A percentile compares a stretch with the other conserved stretches of the same genome.
These are phyloP conservation scores for Neonothopanus nambi DNA, from an alignment of 1,284 basidiomycete species.

Conservation along the genomic window DNA sequence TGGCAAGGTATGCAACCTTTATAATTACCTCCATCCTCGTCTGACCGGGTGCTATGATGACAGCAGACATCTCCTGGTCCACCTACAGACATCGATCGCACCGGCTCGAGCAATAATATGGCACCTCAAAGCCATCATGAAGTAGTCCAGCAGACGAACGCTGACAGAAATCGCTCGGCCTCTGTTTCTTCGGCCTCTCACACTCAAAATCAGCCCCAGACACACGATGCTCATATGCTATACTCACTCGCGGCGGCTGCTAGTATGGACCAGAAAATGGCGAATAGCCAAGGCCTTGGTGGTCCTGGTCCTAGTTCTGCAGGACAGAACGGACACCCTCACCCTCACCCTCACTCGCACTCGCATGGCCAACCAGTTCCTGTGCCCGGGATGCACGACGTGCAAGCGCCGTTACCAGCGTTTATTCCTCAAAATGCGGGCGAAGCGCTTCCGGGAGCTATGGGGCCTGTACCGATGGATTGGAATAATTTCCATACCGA, in stretches of 20 bases:
- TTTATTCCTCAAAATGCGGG: not conserved
- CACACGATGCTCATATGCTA: constrained; percentile 17
- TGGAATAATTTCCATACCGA: constrained; percentile 19
- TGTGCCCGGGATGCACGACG: not conserved
- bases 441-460: not conserved
- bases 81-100: not conserved
- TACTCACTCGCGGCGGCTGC: constrained; percentile 19
- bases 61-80: constrained; percentile 1
- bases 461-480: constrained; percentile 10
- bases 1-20: constrained; percentile 6
- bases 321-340: constrained; percentile 2
- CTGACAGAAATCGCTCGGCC: constrained; percentile 4
- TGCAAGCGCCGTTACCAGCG: not conserved
- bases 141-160: too few species aligned
- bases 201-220: not conserved
- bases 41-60: not conserved
- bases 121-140: too few species aligned
- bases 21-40: not conserved
- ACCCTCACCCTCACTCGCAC: not conserved
- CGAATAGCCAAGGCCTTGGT: not conserved
- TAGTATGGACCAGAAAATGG: constrained; percentile 16
- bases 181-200: constrained; percentile 4
- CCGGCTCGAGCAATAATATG: too few species aligned
- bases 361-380: not conserved
- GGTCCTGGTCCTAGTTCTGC: not conserved